phyloP scores from a whole-genome alignment of 2,329 filamentous ascomycete genomes.

The Trichocomaceae sp. region DNA sequence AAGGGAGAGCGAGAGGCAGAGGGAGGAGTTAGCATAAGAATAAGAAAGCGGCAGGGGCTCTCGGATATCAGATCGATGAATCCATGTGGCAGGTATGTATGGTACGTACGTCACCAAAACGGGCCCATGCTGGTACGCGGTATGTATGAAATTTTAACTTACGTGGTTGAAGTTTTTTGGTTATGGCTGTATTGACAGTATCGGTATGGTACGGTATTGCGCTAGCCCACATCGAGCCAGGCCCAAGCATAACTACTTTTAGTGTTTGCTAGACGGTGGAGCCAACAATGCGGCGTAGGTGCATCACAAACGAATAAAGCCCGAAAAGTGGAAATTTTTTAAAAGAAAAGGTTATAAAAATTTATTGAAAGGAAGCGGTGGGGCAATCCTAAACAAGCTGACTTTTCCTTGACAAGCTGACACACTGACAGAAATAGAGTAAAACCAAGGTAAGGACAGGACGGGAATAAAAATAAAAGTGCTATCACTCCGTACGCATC shows the following conservation, averaged over 20 bases:
- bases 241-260: background rate
- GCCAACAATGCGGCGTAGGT: slow-evolving; percentile 2
- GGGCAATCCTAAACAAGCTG: slow-evolving; percentile 7
- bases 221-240: background rate
- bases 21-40: background rate
- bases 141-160: too few species aligned
- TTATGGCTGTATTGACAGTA: too few species aligned
- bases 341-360: background rate
- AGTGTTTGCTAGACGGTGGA: background rate
- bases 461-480: background rate
- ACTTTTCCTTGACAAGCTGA: background rate
- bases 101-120: slow-evolving; percentile 11
- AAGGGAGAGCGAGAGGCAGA: background rate
- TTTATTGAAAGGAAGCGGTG: background rate
- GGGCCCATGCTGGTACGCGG: slow-evolving; percentile 3
- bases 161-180: too few species aligned
- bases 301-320: background rate
- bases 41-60: slow-evolving; percentile 7
- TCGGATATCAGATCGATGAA: slow-evolving; percentile 16
- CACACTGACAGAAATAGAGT: background rate
- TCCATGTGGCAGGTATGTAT: slow-evolving; percentile 12
- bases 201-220: background rate
- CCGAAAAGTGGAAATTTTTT: background rate
- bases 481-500: too few species aligned
- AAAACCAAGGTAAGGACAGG: background rate